These are phyloP conservation scores for Colletotrichum acutatum DNA, from an alignment of 2,329 filamentous ascomycete species.

Conservation along the genomic window DNA sequence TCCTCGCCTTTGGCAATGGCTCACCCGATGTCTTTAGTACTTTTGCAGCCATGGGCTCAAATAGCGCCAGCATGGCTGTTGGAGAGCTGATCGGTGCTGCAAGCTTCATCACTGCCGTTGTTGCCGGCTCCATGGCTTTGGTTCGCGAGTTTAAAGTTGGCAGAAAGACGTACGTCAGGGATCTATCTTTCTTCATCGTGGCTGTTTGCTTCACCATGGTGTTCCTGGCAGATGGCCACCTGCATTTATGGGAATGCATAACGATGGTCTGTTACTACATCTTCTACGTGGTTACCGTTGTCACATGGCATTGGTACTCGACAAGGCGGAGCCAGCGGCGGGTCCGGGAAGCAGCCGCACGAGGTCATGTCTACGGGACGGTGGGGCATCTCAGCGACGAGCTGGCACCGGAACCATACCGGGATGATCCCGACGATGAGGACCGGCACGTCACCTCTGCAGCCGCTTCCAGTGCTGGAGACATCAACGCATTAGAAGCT, in stretches of 20 bases:
- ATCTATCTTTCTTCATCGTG: constrained; percentile 91
- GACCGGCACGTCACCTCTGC: constrained; percentile 37
- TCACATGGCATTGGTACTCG: constrained; percentile 91
- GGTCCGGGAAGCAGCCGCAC: constrained; percentile 76
- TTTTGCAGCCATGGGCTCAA: constrained; percentile 96
- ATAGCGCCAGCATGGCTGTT: constrained; percentile 96
- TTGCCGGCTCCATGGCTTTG: constrained; percentile 96
- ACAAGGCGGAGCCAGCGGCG: constrained; percentile 69
- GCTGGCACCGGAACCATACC: constrained; percentile 68
- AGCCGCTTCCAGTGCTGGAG: constrained; percentile 39
- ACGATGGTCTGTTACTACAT: constrained; percentile 92
- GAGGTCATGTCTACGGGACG: constrained; percentile 77
- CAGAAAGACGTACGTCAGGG: constrained; percentile 88
- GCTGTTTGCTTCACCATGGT: constrained; percentile 88
- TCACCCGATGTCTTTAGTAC: constrained; percentile 99
- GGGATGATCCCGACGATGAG: constrained; percentile 65
- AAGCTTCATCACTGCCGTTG: constrained; percentile 95
- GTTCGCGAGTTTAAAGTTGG: constrained; percentile 96
- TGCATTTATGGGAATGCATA: constrained; percentile 89
- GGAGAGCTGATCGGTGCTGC: constrained; percentile 96
- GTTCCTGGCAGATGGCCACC: constrained; percentile 84
- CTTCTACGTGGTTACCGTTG: constrained; percentile 89
- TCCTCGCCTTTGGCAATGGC: constrained; percentile 96
- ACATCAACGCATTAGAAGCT: constrained; percentile 57
- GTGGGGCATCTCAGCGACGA: constrained; percentile 63